phyloP scores from a whole-genome alignment of 768 basidiomycete genomes.

The Amanita exitialis region DNA sequence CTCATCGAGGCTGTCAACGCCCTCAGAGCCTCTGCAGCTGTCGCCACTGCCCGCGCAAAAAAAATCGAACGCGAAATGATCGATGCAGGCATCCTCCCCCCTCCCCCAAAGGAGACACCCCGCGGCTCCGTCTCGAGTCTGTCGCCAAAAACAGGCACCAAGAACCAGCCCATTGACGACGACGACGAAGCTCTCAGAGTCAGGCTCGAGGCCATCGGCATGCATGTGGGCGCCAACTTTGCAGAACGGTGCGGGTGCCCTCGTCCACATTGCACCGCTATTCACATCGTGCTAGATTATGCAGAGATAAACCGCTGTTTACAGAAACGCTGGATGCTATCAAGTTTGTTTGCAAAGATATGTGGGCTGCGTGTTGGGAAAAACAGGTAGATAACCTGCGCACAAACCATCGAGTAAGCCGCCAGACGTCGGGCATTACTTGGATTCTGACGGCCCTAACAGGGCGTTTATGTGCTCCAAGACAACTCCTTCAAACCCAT shows the following conservation, averaged over 20 bases:
- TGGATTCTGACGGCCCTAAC: background rate
- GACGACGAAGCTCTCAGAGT: slow-evolving; percentile 64
- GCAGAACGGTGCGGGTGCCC: slow-evolving; percentile 59
- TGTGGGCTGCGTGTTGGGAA: slow-evolving; percentile 89
- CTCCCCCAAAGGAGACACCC: slow-evolving; percentile 34
- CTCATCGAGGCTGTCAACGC: slow-evolving; percentile 72
- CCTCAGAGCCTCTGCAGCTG: slow-evolving; percentile 62
- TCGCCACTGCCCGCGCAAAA: slow-evolving; percentile 58
- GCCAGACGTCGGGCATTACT: background rate
- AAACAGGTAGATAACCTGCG: slow-evolving; percentile 94
- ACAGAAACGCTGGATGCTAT: slow-evolving; percentile 80
- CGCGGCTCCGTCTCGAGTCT: slow-evolving; percentile 36
- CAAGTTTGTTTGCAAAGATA: slow-evolving; percentile 94
- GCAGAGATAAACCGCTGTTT: slow-evolving; percentile 66
- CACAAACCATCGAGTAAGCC: slow-evolving; percentile 82
- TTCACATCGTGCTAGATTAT: slow-evolving; percentile 38
- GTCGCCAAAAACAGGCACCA: slow-evolving; percentile 15
- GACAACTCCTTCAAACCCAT: slow-evolving; percentile 88
- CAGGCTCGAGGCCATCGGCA: slow-evolving; percentile 74
- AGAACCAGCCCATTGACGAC: slow-evolving; percentile 36
- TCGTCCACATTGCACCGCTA: background rate
- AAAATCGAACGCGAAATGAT: slow-evolving; percentile 72
- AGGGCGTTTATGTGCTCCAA: slow-evolving; percentile 93
- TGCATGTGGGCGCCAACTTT: slow-evolving; percentile 80
- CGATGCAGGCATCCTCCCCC: slow-evolving; percentile 63